Percentiles rank a stretch among this genome's conserved stretches.
phyloP scores from a whole-genome alignment of 768 basidiomycete genomes.

The Glaciozyma antarctica region DNA sequence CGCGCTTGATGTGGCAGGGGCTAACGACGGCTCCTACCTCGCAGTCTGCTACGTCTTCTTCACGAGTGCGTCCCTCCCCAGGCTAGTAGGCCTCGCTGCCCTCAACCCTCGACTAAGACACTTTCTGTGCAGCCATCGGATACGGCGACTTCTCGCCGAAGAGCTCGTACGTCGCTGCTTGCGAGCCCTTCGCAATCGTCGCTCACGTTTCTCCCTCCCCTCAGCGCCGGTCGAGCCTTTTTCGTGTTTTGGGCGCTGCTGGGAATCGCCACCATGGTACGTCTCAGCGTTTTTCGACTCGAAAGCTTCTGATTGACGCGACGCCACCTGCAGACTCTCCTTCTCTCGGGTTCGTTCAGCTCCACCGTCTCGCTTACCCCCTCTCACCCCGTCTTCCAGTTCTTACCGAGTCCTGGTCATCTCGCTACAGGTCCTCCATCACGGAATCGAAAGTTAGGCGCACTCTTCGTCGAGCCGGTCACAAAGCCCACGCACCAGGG shows the following conservation, averaged over 20 bases:
- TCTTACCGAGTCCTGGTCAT: slow-evolving; percentile 57
- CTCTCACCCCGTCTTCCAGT: slow-evolving; percentile 41
- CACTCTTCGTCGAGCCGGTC: not conserved
- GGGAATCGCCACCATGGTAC: slow-evolving; percentile 58
- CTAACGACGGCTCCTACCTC: too few species aligned
- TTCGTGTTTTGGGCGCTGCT: slow-evolving; percentile 71
- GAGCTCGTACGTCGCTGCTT: not conserved
- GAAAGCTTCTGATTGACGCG: not conserved
- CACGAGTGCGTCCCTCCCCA: slow-evolving; percentile 23
- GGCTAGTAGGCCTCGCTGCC: not conserved
- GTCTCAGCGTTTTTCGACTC: not conserved
- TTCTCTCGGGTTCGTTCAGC: slow-evolving; percentile 52
- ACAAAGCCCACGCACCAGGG: not conserved
- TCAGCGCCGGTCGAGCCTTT: slow-evolving; percentile 55
- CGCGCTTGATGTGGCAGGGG: too few species aligned
- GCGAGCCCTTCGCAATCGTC: not conserved
- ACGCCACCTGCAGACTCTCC: slow-evolving; percentile 45
- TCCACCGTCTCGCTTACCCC: not conserved
- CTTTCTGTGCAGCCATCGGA: not conserved
- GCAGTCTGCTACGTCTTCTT: slow-evolving; percentile 32
- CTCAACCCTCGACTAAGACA: not conserved
- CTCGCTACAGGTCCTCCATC: slow-evolving; percentile 48
- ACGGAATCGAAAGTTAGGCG: not conserved
- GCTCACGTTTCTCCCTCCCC: not conserved
- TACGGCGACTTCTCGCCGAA: slow-evolving; percentile 10